Evolutionary conservation across 495 filamentous ascomycete genomes (phyloP), one percentile per base, ranked within the genome.

Genomic region (Neurospora tetraspora): DNA sequence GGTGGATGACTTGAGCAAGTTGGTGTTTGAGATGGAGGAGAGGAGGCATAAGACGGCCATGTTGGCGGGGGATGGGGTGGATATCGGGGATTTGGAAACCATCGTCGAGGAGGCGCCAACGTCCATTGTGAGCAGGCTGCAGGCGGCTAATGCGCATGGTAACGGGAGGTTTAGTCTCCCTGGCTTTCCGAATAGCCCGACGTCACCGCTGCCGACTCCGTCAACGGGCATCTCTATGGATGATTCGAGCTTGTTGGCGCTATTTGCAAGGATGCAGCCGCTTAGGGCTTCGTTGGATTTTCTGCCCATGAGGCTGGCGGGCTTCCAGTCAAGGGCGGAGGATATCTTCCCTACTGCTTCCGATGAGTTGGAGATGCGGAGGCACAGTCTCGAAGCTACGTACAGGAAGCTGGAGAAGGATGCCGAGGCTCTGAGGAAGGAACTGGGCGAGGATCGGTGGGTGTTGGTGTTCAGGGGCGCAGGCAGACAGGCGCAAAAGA

Each of bases 1-100:
- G 81, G 88, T 97, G 80, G 93, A 97, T 73, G 91, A 91, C 10
- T 88, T 98, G 14, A 88, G 89, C 78, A 86, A 90, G 39, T 83
- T 96, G 47, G 91, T 98, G 40, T 98, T 97, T 76, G 94, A 98
- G 79, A 96, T 98, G 93, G 95, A 99, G 81, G 95, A 98, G 81
- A 89, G 91, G 71, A 85, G 96, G 53, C 94, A 98, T 76, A 90
- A 88, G 81, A 89, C 87, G 68, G 86, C 87, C 40, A 89, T 91
- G 70, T 79, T 84, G 2, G 82, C 79, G n/a, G 83, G 81, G 5
- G 88, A 89, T 42, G 87, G 86, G 12, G 84, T 97, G 59, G 96
- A 98, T 78, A 90, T 97, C 75, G 91, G 91, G 72, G 93, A 97
- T 75, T 85, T 99, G 37, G 94, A 97, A 77, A 97, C 93, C 0